Conservation (phyloP, 75 land plant genomes). For the Pinus tabuliformis region DNA sequence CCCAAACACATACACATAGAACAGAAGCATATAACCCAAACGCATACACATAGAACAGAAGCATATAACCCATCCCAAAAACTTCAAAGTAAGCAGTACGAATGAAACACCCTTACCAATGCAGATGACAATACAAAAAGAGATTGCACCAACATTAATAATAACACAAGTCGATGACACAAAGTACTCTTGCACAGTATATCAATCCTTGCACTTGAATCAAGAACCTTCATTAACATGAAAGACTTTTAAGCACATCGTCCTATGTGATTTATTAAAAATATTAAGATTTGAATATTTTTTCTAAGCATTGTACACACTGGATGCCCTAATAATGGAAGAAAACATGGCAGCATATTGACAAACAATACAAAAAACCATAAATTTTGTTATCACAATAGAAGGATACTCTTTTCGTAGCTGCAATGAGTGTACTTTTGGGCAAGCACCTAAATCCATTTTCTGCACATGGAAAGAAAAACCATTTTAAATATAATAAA, state of each 20-base stretch:
- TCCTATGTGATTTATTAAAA: background rate
- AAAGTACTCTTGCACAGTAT: background rate
- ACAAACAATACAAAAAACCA: background rate
- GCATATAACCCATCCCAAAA: no score
- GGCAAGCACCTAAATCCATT: slow-evolving; percentile 97
- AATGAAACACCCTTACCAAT: background rate
- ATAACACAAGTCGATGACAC: background rate
- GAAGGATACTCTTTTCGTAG: slow-evolving; percentile 96
- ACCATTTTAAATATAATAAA: background rate
- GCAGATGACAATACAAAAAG: background rate
- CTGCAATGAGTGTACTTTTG: slow-evolving; percentile 93
- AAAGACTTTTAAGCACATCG: background rate
- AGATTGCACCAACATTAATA: background rate
- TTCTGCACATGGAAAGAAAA: slow-evolving; percentile 58
- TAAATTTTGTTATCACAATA: background rate
- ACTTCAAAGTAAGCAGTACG: no score
- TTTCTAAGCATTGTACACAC: background rate
- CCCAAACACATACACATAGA: no score
- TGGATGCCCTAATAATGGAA: background rate
- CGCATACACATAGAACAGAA: no score
- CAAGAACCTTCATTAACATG: background rate
- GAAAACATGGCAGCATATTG: background rate
- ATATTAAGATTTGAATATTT: background rate
- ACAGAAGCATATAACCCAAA: no score
- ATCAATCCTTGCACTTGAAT: background rate